Evolutionary conservation across 331 rosid genomes (phyloP), one percentile per base, ranked within the genome.

Genomic region (Rhamnella rubrinervis): DNA sequence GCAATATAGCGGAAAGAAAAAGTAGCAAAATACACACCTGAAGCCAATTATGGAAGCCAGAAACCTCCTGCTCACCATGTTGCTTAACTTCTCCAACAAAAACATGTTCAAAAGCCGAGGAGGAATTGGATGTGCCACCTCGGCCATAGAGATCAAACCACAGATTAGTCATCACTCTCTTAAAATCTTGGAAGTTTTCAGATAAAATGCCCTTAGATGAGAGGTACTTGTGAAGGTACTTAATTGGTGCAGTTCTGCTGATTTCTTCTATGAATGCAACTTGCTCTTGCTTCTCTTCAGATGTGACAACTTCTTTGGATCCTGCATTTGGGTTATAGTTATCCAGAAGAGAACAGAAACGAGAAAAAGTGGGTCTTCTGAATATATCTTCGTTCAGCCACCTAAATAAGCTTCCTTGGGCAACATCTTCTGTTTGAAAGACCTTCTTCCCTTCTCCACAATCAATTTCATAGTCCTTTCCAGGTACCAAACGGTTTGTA

Each of bases 31-130:
- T 73, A 70, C 74, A 56, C 38, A 93, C 98, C 97, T 93, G 97
- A 78, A 93, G 83, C 97, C 98, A 93, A 81, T 93, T 93, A 78
- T 93, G 98, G 78, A 93, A 93, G 68, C 98, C 97, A 61, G 92
- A 87, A 83, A 93, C 91, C 82, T 82, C 58, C 40, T 77, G 74
- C 68, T 87, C 91, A 25, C 83, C 83, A 37, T 38, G 41, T 71
- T 79, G 82, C 83, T 91, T 93, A 71, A 91, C 84, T 87, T 93
- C 98, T 72, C 97, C 98, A 67, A 91, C 96, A 80, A 93, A 88
- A 66, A 93, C 98, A 74, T 93, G 98, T 59, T 93, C 98, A 68
- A 93, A 93, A 77, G 98, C 95, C 56, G 98, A 93, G 65, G 98
- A 93, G 70, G 88, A 93, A 69, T 85, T 86, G 63, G 87, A 88